phyloP scores from a whole-genome alignment of 305 asterid species.

The Rubia balearica region DNA sequence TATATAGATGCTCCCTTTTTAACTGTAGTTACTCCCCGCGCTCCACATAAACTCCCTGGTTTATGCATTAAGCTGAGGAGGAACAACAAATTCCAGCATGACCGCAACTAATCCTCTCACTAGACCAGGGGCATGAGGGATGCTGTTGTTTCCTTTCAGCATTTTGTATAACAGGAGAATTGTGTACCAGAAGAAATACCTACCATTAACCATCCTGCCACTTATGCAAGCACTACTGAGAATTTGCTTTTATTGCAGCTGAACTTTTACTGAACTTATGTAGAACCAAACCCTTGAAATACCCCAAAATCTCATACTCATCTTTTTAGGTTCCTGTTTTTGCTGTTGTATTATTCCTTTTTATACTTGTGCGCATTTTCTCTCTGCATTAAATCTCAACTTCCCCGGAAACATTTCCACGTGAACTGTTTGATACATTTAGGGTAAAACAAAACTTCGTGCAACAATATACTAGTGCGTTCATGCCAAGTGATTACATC shows the following conservation, averaged over 20 bases:
- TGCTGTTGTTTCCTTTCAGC: background rate
- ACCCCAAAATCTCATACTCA: background rate
- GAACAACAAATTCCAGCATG: background rate
- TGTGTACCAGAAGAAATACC: background rate
- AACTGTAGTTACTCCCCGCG: background rate
- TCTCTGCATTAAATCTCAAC: background rate
- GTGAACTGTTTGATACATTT: background rate
- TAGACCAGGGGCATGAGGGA: background rate
- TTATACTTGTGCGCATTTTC: background rate
- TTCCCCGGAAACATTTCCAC: background rate
- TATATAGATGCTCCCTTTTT: background rate
- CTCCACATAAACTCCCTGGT: background rate
- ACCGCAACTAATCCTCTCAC: background rate
- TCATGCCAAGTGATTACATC: background rate
- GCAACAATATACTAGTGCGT: background rate
- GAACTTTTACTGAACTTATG: background rate
- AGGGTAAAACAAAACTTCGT: background rate
- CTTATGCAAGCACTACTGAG: background rate
- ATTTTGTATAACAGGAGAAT: background rate
- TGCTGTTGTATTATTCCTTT: background rate
- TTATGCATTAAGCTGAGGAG: background rate
- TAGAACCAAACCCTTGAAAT: background rate
- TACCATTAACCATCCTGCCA: background rate
- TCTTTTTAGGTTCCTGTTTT: background rate
- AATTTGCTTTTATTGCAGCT: background rate